Percentiles rank a stretch among this genome's conserved stretches.
phyloP scores from a whole-genome alignment of 768 basidiomycete species.

The Collybiopsis confluens region DNA sequence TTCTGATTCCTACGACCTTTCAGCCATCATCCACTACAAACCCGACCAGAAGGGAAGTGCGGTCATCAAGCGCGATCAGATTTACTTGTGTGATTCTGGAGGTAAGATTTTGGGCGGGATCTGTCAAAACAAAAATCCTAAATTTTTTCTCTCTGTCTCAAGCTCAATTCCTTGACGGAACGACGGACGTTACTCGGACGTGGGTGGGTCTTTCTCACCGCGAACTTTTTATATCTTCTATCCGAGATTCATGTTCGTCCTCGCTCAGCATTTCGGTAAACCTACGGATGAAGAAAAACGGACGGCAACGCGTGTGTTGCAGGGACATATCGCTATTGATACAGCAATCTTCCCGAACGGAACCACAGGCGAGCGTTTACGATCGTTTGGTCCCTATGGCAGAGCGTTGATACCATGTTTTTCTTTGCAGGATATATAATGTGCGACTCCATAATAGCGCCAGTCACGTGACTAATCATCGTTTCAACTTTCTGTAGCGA shows the following conservation, averaged over 20 bases:
- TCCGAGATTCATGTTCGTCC: background rate
- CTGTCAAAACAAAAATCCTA: background rate
- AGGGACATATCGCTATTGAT: conserved; percentile 90
- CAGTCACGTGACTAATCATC: background rate
- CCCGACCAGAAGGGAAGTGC: conserved; percentile 75
- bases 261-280: conserved; percentile 75
- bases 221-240: too few species aligned
- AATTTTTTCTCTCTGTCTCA: background rate
- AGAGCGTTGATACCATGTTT: background rate
- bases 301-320: conserved; percentile 87
- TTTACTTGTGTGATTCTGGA: conserved; percentile 73
- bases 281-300: conserved; percentile 80
- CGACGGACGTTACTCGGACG: conserved; percentile 92
- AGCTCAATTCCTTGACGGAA: conserved; percentile 90
- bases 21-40: conserved; percentile 91
- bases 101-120: conserved; percentile 33
- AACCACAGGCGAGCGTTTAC: conserved; percentile 56
- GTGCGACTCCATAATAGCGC: conserved; percentile 39
- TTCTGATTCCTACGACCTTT: background rate
- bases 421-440: conserved; percentile 46
- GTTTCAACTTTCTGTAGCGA: conserved; percentile 43
- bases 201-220: conserved; percentile 44
- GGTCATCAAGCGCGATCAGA: conserved; percentile 69
- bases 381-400: conserved; percentile 18
- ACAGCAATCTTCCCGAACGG: conserved; percentile 77